These are phyloP conservation scores for Ephemerocybe angulata DNA, from an alignment of 768 basidiomycete species.

Conservation along the genomic window DNA sequence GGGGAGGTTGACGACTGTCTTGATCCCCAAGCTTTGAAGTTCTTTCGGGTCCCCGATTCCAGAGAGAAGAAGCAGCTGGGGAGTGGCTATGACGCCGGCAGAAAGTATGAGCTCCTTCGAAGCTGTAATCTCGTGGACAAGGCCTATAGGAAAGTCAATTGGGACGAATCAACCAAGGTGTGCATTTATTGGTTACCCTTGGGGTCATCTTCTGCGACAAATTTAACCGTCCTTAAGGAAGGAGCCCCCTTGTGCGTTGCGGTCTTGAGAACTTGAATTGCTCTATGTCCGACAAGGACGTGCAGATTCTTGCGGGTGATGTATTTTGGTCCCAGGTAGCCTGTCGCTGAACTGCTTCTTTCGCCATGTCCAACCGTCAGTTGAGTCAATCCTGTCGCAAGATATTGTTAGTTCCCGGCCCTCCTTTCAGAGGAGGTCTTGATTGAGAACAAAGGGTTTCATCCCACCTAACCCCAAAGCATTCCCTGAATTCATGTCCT, in stretches of 20 bases:
- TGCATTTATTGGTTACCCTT: not conserved
- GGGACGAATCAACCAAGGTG: not conserved
- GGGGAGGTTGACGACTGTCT: conserved; percentile 21
- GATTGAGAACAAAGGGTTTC: not conserved
- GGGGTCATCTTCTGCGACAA: not conserved
- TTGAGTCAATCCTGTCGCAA: conserved; percentile 6
- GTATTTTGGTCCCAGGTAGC: conserved; percentile 18
- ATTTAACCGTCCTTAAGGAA: conserved; percentile 2
- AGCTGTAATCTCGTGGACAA: conserved; percentile 14
- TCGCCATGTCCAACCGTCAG: conserved; percentile 13
- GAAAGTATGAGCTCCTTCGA: conserved; percentile 30
- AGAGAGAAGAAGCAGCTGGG: conserved; percentile 25
- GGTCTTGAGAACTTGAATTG: not conserved
- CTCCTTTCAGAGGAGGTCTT: not conserved
- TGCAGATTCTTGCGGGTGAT: conserved; percentile 19
- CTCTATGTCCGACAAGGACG: conserved; percentile 14
- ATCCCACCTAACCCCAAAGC: conserved; percentile 38
- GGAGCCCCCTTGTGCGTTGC: not conserved
- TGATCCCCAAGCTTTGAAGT: conserved; percentile 14
- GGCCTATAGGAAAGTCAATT: not conserved
- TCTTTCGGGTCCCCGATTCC: conserved; percentile 23
- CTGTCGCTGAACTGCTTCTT: conserved; percentile 19
- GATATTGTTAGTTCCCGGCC: too few relatives aligned
- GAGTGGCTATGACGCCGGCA: conserved; percentile 27
- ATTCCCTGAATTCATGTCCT: conserved; percentile 41